Evolutionary conservation across 2,329 filamentous ascomycete genomes (phyloP), one percentile per base, ranked within the genome.

Genomic region (Dothistroma pini): DNA sequence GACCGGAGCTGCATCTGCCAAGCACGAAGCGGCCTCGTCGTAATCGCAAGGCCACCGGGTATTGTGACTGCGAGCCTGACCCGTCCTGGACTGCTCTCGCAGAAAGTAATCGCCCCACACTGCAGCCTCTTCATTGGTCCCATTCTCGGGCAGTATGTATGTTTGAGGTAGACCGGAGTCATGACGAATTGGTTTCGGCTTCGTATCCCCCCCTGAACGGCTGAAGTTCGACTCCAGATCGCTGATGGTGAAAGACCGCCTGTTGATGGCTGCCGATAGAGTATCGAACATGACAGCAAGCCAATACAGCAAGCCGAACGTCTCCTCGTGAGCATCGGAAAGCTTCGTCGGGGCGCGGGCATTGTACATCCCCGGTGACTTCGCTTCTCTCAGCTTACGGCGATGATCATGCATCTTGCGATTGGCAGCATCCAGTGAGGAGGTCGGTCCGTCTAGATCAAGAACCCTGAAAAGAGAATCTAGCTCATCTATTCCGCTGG

Each of bases 241-340:
- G 38, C 38, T 54, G 11, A 65, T 60, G 29, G 60, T 61, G 54
- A 64, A 61, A 1, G 59, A 54, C 41, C 64, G 47, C 29, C 56
- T 56, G 19, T 63, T 62, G 55, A 66, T 63, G 21, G 63, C 62
- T 10, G 64, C 64, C 19, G 62, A 63, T n/a, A 64, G 47, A 38
- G 64, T 64, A 31, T 66, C 64, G 48, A 64, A 66, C 64, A 66
- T 66, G 8, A 66, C 60, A 21, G 60, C 64, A n/a, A 66, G 52
- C 64, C 64, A 66, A 29, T 63, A 65, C 32, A 66, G 54, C 19
- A 66, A 54, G 29, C 59, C 59, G 50, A 66, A 65, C 4, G 62
- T 63, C 44, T 66, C 57, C 38, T 59, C 54, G 34, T 66, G 54
- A 12, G 57, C 58, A 12, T 60, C 57, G n/a, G 64, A 60, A 14